Evolutionary conservation across 1,139 yeast species (phyloP).

Genomic region (Diutina siamensis): DNA sequence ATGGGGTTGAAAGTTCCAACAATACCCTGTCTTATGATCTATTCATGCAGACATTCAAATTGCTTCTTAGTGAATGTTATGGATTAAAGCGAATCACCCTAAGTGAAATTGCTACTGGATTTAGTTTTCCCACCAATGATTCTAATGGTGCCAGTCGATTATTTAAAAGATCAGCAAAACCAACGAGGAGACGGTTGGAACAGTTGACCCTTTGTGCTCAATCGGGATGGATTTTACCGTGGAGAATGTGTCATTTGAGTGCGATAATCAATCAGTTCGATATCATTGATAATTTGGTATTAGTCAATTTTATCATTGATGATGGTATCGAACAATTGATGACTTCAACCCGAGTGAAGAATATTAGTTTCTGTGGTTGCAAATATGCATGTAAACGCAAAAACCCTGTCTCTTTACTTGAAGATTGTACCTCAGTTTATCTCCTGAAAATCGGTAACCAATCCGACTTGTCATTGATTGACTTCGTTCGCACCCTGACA

Average conservation of each 20-base stretch:
- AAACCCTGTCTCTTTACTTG: background rate
- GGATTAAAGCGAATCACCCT: background rate
- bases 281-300: background rate
- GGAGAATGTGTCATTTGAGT: background rate
- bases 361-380: background rate
- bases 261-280: background rate
- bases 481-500: slow-evolving; percentile 19
- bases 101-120: background rate
- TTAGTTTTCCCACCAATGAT: background rate
- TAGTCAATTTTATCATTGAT: slow-evolving; percentile 2
- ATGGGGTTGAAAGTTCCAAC: background rate
- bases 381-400: background rate
- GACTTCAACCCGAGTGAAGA: background rate
- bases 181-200: background rate
- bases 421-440: background rate
- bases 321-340: background rate
- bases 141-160: background rate
- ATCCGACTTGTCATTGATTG: slow-evolving; percentile 38
- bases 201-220: background rate
- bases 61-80: background rate
- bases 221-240: slow-evolving; percentile 1
- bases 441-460: slow-evolving; percentile 27
- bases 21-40: background rate
- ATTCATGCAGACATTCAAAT: background rate
- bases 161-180: background rate